phyloP scores from a whole-genome alignment of 768 basidiomycete genomes.

The Mycena chlorophos region DNA sequence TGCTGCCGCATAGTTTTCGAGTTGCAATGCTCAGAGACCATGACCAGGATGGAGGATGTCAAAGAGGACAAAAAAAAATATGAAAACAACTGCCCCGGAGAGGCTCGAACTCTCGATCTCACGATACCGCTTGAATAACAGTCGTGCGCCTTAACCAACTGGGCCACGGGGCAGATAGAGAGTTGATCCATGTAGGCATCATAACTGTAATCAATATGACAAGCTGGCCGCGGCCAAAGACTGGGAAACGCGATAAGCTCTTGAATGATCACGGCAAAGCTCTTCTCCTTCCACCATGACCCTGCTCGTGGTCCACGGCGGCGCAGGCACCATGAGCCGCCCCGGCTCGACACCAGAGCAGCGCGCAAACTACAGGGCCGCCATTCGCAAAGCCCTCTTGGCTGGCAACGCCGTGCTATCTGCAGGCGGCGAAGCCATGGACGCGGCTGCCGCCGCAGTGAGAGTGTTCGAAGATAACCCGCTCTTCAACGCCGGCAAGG shows the following conservation, averaged over 20 bases:
- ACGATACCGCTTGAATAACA: conserved; percentile 5
- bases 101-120: conserved; percentile 19
- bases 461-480: conserved; percentile 76
- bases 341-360: conserved; percentile 60
- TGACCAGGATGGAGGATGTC: neutral
- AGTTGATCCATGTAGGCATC: neutral
- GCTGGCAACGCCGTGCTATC: conserved; percentile 65
- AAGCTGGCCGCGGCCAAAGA: neutral
- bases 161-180: conserved; percentile 18
- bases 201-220: neutral
- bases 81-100: conserved; percentile 3
- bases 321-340: conserved; percentile 70
- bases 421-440: conserved; percentile 77
- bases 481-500: conserved; percentile 78
- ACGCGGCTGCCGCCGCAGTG: conserved; percentile 78
- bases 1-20: no score
- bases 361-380: conserved; percentile 56
- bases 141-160: conserved; percentile 19
- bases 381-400: conserved; percentile 52
- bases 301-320: conserved; percentile 74
- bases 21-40: no score
- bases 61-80: neutral
- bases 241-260: neutral
- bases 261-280: neutral
- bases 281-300: neutral